Conservation (phyloP, 2,329 filamentous ascomycete genomes). For the Claviceps cyperi region DNA sequence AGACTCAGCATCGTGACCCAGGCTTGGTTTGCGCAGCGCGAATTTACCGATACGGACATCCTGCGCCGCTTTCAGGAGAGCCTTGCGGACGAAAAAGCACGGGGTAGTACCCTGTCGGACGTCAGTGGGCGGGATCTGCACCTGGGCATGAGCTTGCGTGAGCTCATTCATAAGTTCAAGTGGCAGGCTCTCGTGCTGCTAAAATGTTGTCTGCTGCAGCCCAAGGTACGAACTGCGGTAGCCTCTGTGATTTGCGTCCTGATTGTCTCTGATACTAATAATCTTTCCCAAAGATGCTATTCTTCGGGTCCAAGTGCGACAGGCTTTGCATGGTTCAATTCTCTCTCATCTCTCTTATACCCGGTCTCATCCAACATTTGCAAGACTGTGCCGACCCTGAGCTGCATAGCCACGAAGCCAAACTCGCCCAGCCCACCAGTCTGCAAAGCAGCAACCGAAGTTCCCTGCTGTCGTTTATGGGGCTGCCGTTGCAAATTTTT, state of each 20-base stretch:
- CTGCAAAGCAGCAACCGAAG: conserved; percentile 81
- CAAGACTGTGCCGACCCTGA: conserved; percentile 93
- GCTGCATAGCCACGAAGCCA: conserved; percentile 68
- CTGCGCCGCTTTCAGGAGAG: conserved; percentile 83
- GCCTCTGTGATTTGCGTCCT: not conserved
- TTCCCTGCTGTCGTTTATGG: conserved; percentile 87
- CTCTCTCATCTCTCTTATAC: conserved; percentile 87
- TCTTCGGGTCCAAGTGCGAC: conserved; percentile 95
- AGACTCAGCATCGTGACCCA: conserved; percentile 80
- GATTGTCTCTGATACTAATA: conserved; percentile 1
- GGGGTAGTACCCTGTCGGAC: conserved; percentile 37
- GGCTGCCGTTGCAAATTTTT: conserved; percentile 85
- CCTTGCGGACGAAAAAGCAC: conserved; percentile 50
- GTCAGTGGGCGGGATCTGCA: conserved; percentile 73
- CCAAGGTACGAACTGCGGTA: conserved; percentile 54
- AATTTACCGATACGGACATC: conserved; percentile 87
- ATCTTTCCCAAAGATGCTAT: conserved; percentile 59
- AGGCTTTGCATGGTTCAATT: conserved; percentile 97
- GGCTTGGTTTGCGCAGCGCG: conserved; percentile 90
- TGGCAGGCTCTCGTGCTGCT: conserved; percentile 88
- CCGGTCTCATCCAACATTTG: conserved; percentile 78
- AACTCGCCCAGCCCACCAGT: conserved; percentile 62
- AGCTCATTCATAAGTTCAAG: conserved; percentile 87
- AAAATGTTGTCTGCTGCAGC: conserved; percentile 86
- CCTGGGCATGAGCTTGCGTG: conserved; percentile 73